Conservation (phyloP, 208 protist species). For the Vickermania spadyakhi region DNA sequence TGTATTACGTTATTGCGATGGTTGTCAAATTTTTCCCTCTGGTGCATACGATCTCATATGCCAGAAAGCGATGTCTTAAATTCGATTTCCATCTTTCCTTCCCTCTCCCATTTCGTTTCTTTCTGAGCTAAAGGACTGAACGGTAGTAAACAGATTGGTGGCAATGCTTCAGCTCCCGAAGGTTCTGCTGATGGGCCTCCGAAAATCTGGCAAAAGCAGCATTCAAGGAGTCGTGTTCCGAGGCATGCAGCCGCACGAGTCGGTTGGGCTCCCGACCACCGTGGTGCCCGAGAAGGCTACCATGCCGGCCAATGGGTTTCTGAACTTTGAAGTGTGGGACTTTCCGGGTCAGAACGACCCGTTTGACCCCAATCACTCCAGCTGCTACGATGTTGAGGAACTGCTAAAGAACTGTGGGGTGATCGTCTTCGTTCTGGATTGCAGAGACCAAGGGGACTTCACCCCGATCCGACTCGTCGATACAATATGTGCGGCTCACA, state of each 20-base stretch:
- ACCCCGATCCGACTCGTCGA: conserved; percentile 66
- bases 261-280: conserved; percentile 66
- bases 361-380: conserved; percentile 52
- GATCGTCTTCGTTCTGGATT: conserved; percentile 87
- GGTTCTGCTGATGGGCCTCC: conserved; percentile 80
- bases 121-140: conserved; percentile 5
- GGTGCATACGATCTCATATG: no score
- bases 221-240: conserved; percentile 89
- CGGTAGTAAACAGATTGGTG: conserved; percentile 5
- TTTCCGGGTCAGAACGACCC: conserved; percentile 85
- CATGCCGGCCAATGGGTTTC: conserved; percentile 79
- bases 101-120: background rate
- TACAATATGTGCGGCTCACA: conserved; percentile 68
- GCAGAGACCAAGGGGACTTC: conserved; percentile 76
- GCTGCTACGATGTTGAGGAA: conserved; percentile 43
- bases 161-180: conserved; percentile 60
- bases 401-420: conserved; percentile 80
- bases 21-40: no score
- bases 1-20: no score
- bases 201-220: conserved; percentile 87
- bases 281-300: conserved; percentile 69
- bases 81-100: conserved; percentile 4
- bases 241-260: conserved; percentile 83
- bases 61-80: background rate
- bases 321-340: conserved; percentile 89